Evolutionary conservation across 2,329 filamentous ascomycete genomes (phyloP), one percentile per base, ranked within the genome.

Genomic region (Pestalotiopsis sp.): DNA sequence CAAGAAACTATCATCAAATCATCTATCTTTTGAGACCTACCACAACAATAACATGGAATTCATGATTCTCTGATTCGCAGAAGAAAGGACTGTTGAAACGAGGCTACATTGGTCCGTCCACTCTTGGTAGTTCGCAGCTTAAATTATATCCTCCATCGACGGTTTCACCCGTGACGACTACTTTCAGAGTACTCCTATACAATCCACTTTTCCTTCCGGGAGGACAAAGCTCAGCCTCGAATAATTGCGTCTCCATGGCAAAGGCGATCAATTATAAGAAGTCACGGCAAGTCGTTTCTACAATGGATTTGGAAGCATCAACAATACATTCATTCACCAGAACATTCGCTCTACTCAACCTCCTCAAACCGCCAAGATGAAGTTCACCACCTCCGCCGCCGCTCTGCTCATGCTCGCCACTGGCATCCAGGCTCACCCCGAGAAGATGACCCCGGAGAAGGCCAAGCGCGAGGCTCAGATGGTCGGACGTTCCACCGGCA

Each of bases 381-480:
- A 52, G 45, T 52, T 52, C 45, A 52, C 45, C 1, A 52, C 45
- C 45, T 52, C 45, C 14, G 45, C 45, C n/a, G 45, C 45, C 45
- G 45, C 45, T 9, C 45, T 52, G n/a, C 45, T 52, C n/a, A 52
- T 52, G 45, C 45, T 52, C 7, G 45, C 45, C 14, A n/a, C 45
- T 20, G 45, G 45, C 17, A 52, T 52, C 45, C 17, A 20, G 45
- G 64, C 64, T 7, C 64, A 66, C 25, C 64, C 64, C 9, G 64
- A 66, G 45, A 36, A 38, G 20, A n/a, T 66, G 64, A 31, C 64
- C 49, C 64, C 64, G 27, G 64, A 66, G 31, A 66, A 66, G 45
- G 64, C 64, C 41, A 66, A 66, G 64, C 64, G 64, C 45, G 64
- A 66, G n/a, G 64, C 64, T 27, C n/a, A 14, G n/a, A n/a, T 66